Conservation (phyloP, 768 basidiomycete species). For the Calocybe indica region DNA sequence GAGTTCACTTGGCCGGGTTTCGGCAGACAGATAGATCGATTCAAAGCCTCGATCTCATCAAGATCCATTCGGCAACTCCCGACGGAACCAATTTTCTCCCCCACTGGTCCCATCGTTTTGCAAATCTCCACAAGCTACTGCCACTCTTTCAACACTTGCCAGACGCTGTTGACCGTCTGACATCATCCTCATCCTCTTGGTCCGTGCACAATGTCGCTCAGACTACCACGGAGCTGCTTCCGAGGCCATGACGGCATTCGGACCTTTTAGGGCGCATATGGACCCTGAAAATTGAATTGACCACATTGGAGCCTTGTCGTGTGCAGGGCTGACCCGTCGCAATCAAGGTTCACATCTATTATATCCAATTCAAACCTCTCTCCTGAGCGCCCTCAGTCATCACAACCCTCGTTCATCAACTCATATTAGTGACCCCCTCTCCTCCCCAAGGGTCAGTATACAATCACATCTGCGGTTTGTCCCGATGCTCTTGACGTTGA, state of each 20-base stretch:
- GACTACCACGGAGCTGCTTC: slow-evolving; percentile 16
- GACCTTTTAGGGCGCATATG: slow-evolving; percentile 16
- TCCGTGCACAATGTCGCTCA: neutral
- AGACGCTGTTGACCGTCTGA: slow-evolving; percentile 4
- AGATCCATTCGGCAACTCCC: slow-evolving; percentile 9
- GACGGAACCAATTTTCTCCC: slow-evolving; percentile 7
- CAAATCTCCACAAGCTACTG: slow-evolving; percentile 12
- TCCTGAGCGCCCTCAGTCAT: too few species aligned
- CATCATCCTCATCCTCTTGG: neutral
- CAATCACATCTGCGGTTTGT: too few species aligned
- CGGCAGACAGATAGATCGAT: too few species aligned
- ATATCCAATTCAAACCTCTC: too few species aligned
- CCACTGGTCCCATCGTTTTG: slow-evolving; percentile 3
- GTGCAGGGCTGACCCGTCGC: too few species aligned
- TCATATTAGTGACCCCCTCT: too few species aligned
- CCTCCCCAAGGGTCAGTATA: too few species aligned
- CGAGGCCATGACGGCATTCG: slow-evolving; percentile 18
- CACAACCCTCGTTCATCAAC: too few species aligned
- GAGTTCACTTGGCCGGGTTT: too few species aligned
- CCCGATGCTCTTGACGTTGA: too few species aligned
- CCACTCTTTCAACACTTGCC: slow-evolving; percentile 2
- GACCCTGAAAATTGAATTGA: slow-evolving; percentile 9
- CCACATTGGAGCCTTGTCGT: too few species aligned
- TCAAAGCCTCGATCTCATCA: slow-evolving; percentile 12
- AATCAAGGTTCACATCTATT: too few species aligned